phyloP scores from a whole-genome alignment of 345 rosid genomes.

The Alliaria petiolata region DNA sequence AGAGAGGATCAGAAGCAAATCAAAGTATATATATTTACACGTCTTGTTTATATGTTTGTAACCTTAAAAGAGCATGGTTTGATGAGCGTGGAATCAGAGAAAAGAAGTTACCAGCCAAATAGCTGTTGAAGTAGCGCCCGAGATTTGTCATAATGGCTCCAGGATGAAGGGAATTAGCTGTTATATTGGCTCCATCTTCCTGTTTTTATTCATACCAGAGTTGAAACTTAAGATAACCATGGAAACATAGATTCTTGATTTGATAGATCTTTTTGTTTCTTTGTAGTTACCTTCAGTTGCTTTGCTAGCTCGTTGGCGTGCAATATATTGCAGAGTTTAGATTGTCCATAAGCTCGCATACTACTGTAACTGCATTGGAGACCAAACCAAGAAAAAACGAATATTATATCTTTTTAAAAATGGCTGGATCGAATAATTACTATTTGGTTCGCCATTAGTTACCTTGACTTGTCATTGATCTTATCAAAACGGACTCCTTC shows the following conservation, averaged over 20 bases:
- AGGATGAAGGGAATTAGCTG: slow-evolving; percentile 72
- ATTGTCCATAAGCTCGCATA: slow-evolving; percentile 49
- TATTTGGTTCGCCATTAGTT: background rate
- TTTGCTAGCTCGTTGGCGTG: slow-evolving; percentile 48
- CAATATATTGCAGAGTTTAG: slow-evolving; percentile 39
- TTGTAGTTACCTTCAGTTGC: slow-evolving; percentile 37
- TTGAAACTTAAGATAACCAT: background rate
- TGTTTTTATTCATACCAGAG: slow-evolving; percentile 12
- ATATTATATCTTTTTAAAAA: background rate
- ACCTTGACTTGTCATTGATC: slow-evolving; percentile 50
- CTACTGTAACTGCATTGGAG: slow-evolving; percentile 41
- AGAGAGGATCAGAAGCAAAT: background rate
- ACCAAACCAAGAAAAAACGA: background rate
- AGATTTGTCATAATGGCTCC: slow-evolving; percentile 63
- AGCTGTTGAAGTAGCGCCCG: slow-evolving; percentile 31
- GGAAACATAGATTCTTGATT: background rate
- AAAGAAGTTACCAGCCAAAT: slow-evolving; percentile 37
- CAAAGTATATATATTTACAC: background rate
- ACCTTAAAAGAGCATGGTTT: background rate
- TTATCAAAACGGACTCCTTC: slow-evolving; percentile 52
- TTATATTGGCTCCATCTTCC: slow-evolving; percentile 58
- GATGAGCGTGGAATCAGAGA: background rate
- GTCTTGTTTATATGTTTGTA: background rate
- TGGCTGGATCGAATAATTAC: background rate
- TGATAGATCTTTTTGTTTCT: background rate